phyloP scores from a whole-genome alignment of 352 stramenopile genomes.

The Phytophthora lateralis region DNA sequence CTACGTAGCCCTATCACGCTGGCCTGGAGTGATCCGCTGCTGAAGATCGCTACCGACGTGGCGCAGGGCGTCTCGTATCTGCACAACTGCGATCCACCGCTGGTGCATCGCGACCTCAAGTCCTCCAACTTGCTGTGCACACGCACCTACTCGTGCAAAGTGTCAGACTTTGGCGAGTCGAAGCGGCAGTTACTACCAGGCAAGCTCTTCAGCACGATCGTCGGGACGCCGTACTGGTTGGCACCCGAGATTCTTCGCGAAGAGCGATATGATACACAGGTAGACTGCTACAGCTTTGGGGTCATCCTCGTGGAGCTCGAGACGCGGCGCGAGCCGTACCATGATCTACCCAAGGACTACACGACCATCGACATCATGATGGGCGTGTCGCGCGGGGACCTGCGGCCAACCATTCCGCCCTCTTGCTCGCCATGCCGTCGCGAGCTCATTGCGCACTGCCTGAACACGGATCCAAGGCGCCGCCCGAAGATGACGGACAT shows the following conservation, averaged over 20 bases:
- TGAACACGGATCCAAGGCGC: conserved; percentile 59
- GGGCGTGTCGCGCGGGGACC: conserved; percentile 58
- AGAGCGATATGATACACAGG: conserved; percentile 80
- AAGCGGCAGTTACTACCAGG: conserved; percentile 57
- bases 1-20: conserved; percentile 67
- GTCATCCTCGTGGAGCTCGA: conserved; percentile 88
- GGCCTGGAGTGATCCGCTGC: conserved; percentile 75
- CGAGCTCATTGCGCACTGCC: conserved; percentile 68
- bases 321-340: conserved; percentile 75
- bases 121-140: conserved; percentile 80
- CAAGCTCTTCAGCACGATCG: conserved; percentile 71
- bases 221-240: conserved; percentile 87
- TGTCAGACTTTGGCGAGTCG: conserved; percentile 83
- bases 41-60: conserved; percentile 87
- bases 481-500: conserved; percentile 84
- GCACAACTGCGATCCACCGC: conserved; percentile 78
- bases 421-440: conserved; percentile 64
- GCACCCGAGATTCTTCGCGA: conserved; percentile 86
- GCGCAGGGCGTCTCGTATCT: conserved; percentile 81
- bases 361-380: conserved; percentile 86
- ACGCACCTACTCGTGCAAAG: conserved; percentile 78
- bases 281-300: conserved; percentile 90
- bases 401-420: conserved; percentile 69
- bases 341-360: conserved; percentile 58
- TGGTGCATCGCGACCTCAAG: conserved; percentile 87